A percentile compares a stretch with the other conserved stretches of the same genome.
Evolutionary conservation across 768 basidiomycete genomes (phyloP).

Genomic region (Cystobasidium ongulense): DNA sequence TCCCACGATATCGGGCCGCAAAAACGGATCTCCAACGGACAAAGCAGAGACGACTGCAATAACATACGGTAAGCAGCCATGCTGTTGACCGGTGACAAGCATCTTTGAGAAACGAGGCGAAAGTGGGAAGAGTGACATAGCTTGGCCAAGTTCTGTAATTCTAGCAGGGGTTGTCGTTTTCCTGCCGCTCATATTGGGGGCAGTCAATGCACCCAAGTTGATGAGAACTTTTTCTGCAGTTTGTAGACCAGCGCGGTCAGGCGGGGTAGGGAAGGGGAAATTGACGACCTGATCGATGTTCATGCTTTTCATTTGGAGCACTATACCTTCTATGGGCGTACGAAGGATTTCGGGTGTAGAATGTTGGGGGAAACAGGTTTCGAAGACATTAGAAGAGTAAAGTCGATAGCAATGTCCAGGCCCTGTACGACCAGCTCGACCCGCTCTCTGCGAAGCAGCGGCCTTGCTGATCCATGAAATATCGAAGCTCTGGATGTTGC

Average conservation of each 20-base stretch:
- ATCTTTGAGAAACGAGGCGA: constrained; percentile 92
- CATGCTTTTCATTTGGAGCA: constrained; percentile 98
- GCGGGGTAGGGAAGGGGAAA: constrained; percentile 96
- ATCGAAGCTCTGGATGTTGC: constrained; percentile 82
- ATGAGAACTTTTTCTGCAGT: constrained; percentile 74
- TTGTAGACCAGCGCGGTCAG: constrained; percentile 63
- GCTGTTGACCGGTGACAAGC: constrained; percentile 75
- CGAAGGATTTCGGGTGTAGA: constrained; percentile 84
- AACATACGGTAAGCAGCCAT: constrained; percentile 83
- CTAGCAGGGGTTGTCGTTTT: background rate
- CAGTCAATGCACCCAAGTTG: constrained; percentile 70
- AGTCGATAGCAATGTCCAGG: constrained; percentile 97
- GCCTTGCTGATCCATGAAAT: constrained; percentile 92
- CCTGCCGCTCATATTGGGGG: background rate
- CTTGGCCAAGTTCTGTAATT: constrained; percentile 80
- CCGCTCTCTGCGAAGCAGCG: constrained; percentile 84
- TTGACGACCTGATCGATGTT: constrained; percentile 92
- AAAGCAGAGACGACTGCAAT: constrained; percentile 82
- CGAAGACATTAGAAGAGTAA: constrained; percentile 89
- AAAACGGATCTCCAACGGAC: constrained; percentile 90
- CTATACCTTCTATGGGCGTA: constrained; percentile 91
- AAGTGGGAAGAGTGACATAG: constrained; percentile 88
- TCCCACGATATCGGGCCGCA: constrained; percentile 61
- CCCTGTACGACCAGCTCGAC: constrained; percentile 93
- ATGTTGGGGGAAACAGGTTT: constrained; percentile 82